Conservation (phyloP, 257 asterid species). For the Knoxia roxburghii region DNA sequence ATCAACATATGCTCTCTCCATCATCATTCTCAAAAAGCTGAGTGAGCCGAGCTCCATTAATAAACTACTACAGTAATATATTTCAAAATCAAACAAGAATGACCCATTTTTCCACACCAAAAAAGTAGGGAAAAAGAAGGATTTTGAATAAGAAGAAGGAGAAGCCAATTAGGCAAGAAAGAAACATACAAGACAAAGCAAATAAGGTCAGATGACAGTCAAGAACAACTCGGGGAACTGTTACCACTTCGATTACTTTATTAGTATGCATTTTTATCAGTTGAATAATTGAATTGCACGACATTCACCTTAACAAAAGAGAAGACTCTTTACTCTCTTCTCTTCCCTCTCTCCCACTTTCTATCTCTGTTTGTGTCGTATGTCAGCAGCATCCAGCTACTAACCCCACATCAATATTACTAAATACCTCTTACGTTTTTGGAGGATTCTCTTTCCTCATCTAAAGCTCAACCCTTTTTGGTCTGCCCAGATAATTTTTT, state of each 20-base stretch:
- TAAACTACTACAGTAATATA: background rate
- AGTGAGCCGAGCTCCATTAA: background rate
- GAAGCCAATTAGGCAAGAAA: background rate
- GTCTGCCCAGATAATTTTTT: background rate
- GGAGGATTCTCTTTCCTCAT: conserved; percentile 4
- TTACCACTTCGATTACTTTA: background rate
- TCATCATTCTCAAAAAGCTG: background rate
- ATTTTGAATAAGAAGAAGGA: background rate
- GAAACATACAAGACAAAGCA: background rate
- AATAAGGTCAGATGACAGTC: conserved; percentile 4
- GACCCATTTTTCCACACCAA: conserved; percentile 1
- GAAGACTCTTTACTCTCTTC: too few species aligned
- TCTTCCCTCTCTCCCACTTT: background rate
- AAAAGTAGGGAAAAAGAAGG: background rate
- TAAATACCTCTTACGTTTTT: conserved; percentile 5
- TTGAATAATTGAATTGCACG: background rate
- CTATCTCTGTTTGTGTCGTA: background rate
- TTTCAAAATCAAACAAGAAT: conserved; percentile 2
- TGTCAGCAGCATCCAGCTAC: conserved; percentile 17
- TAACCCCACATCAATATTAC: conserved; percentile 17
- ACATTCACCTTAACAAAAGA: conserved; percentile 3
- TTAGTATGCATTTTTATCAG: background rate
- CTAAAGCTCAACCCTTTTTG: conserved; percentile 9
- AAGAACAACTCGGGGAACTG: background rate
- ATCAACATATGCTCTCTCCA: background rate